Base-by-base conservation (phyloP, 2,329 filamentous ascomycete species). In the Colletotrichum theobromicola region DNA sequence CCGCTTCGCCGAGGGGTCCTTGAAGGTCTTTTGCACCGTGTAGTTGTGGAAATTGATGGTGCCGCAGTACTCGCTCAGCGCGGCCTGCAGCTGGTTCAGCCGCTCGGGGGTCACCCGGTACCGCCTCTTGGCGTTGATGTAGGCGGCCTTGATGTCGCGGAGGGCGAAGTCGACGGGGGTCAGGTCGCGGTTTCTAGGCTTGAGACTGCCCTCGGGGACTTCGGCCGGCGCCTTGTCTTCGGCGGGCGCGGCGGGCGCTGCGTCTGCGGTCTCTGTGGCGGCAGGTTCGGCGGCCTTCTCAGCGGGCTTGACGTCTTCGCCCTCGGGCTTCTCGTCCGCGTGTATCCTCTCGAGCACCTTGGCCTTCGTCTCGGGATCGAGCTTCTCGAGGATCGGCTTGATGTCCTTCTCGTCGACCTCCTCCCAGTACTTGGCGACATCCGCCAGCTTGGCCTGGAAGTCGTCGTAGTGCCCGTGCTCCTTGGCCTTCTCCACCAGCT, bases 1-100 rank as follows among this genome's bases (percentile, higher is more conserved):
- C 7, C 97, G 92, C 84, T 96, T 97, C 15, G 95, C 92, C 0
- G 95, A 97, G 0, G 95, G 91, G 81, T 99, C 97, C 46, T 87
- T 90, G 85, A 90, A 92, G 1, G 90, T 88, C 86, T 98, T 99
- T 78, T 97, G 94, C 72, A 99, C 92, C 3, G 97, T 99, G 88
- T 97, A 99, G 88, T 99, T 99, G 90, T 98, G 96, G 88, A 93
- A 99, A 87, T 98, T 98, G 80, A 90, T 90, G 5, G 96, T 98
- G 76, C 97, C 97, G 12, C 93, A 85, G 84, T 97, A 99, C 77
- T 90, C 88, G 79, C 91, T 85, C 12, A 99, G 89, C 0, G 93
- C 92, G 37, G 91, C 89, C 82, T 98, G 95, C 3, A 99, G 91
- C 75, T 93, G 92, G 32, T 90, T 86, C 62, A 97, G 88, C 10